phyloP scores from a whole-genome alignment of 2,329 filamentous ascomycete genomes.

The Hypoxylon sp. region DNA sequence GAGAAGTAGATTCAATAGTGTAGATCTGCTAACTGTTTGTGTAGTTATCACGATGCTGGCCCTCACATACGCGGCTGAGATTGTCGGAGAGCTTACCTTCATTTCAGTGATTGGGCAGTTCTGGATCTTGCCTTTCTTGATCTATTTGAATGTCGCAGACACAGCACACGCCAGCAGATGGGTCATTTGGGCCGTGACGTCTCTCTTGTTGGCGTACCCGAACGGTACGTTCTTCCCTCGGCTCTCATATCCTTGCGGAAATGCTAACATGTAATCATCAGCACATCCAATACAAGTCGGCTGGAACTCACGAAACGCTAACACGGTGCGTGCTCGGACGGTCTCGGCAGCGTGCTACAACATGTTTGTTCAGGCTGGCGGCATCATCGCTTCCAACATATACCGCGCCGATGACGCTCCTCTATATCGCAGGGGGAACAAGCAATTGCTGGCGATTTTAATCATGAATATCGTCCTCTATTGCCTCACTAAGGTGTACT shows the following conservation, averaged over 20 bases:
- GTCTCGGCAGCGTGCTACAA: constrained; percentile 71
- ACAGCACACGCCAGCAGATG: constrained; percentile 58
- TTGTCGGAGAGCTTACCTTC: constrained; percentile 64
- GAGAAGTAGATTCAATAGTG: neutral
- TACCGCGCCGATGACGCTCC: constrained; percentile 68
- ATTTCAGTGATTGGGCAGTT: constrained; percentile 65
- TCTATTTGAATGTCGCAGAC: constrained; percentile 63
- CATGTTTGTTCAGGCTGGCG: constrained; percentile 55
- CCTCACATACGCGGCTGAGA: constrained; percentile 58
- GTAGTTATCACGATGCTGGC: constrained; percentile 56
- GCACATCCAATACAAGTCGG: constrained; percentile 46
- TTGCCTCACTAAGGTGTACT: constrained; percentile 64
- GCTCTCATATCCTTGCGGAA: neutral
- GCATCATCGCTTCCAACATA: constrained; percentile 56
- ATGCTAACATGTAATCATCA: constrained; percentile 13
- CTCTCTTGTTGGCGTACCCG: constrained; percentile 59
- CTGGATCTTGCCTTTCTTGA: constrained; percentile 72
- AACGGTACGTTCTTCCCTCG: constrained; percentile 52
- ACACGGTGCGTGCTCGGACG: constrained; percentile 69
- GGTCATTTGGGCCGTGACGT: constrained; percentile 60
- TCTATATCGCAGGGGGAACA: constrained; percentile 67
- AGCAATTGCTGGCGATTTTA: constrained; percentile 64
- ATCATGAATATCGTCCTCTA: constrained; percentile 65
- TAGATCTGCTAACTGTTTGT: constrained; percentile 5
- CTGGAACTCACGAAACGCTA: constrained; percentile 65